Percentiles rank a stretch among this genome's conserved stretches.
These are phyloP conservation scores for Ceratobasidium sp. DNA, from an alignment of 1,284 basidiomycete genomes.

Conservation along the genomic window DNA sequence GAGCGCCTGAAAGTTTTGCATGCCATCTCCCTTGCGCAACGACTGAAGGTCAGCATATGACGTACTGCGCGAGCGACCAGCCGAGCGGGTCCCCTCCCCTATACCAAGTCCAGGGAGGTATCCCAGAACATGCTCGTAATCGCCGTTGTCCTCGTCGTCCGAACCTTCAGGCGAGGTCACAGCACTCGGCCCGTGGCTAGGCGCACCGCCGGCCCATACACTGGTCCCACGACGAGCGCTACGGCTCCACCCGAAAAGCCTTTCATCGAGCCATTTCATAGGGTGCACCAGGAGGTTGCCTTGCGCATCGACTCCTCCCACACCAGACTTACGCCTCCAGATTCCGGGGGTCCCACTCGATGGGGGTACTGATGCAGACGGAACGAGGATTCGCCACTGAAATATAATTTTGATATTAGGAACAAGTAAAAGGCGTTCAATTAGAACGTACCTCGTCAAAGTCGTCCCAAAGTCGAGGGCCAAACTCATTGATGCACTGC, in stretches of 20 bases:
- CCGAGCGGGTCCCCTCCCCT: constrained; percentile 51
- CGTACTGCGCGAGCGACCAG: constrained; percentile 67
- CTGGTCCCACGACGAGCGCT: constrained; percentile 76
- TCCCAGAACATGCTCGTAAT: constrained; percentile 80
- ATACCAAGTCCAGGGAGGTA: constrained; percentile 65
- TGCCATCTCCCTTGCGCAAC: constrained; percentile 57
- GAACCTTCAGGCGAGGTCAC: constrained; percentile 73
- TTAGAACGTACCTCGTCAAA: constrained; percentile 75
- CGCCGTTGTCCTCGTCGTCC: constrained; percentile 69
- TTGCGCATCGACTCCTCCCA: constrained; percentile 80
- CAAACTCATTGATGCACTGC: constrained; percentile 89
- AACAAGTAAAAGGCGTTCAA: constrained; percentile 22
- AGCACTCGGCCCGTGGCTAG: constrained; percentile 69
- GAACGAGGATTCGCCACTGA: constrained; percentile 83
- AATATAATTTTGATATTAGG: constrained; percentile 42
- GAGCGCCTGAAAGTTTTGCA: neutral
- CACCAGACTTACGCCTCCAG: constrained; percentile 78
- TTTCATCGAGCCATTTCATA: constrained; percentile 90
- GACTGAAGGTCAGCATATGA: constrained; percentile 83
- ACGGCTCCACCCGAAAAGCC: constrained; percentile 90
- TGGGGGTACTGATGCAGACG: constrained; percentile 83
- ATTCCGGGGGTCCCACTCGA: constrained; percentile 71
- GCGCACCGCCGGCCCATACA: constrained; percentile 72
- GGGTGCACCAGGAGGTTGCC: constrained; percentile 82
- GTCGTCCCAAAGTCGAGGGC: constrained; percentile 85